Evolutionary conservation across 2,329 filamentous ascomycete genomes (phyloP).

Genomic region (Falciphora oryzae): DNA sequence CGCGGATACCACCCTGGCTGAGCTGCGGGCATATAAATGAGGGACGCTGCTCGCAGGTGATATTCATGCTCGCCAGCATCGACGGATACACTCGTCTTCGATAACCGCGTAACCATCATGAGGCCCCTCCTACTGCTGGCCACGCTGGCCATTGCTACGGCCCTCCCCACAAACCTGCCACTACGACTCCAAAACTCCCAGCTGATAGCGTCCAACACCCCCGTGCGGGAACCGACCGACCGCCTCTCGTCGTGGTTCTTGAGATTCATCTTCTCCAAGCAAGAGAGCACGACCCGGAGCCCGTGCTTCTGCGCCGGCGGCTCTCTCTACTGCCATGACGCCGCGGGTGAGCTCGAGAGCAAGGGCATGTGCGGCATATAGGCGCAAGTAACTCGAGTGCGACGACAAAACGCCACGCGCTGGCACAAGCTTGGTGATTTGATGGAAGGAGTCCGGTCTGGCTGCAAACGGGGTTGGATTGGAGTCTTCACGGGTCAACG

Average conservation of each 20-base stretch:
- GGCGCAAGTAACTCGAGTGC: too few species aligned
- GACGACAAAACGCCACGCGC: too few species aligned
- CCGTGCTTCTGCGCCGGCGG: slow-evolving; percentile 16
- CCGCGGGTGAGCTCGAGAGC: background rate
- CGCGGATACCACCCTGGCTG: too few species aligned
- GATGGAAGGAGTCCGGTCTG: too few species aligned
- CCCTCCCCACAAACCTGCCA: background rate
- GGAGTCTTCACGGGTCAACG: too few species aligned
- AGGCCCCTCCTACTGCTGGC: background rate
- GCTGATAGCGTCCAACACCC: slow-evolving; percentile 5
- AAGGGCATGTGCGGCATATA: background rate
- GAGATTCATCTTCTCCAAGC: background rate
- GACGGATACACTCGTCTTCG: too few species aligned
- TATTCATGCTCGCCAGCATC: too few species aligned
- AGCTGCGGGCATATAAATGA: too few species aligned
- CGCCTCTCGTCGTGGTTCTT: slow-evolving; percentile 2
- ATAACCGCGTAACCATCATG: background rate
- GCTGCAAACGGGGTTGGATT: too few species aligned
- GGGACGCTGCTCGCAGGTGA: too few species aligned
- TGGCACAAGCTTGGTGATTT: too few species aligned
- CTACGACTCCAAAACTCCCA: slow-evolving; percentile 10
- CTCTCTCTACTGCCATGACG: slow-evolving; percentile 13
- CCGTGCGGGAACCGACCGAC: background rate
- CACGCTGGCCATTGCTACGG: background rate
- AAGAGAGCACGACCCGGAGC: background rate